Evolutionary conservation across 805 yeast species (phyloP).

Genomic region (Maudiozyma pseudohumilis): DNA sequence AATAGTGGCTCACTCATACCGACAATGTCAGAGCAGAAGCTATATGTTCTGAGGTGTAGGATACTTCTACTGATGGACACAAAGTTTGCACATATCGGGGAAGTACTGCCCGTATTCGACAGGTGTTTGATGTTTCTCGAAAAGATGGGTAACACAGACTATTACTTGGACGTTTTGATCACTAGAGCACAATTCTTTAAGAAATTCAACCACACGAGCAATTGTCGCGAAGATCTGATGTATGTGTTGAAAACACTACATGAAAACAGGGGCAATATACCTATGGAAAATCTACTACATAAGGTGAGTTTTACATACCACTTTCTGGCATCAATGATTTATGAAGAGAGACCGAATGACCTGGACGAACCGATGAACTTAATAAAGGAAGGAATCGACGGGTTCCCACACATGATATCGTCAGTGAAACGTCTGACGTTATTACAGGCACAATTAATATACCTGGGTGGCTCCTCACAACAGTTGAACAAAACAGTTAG

Average conservation of each 20-base stretch:
- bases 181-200: conserved; percentile 18
- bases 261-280: conserved; percentile 5
- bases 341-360: conserved; percentile 2
- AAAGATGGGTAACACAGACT: conserved; percentile 6
- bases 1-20: neutral
- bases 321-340: conserved; percentile 10
- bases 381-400: conserved; percentile 6
- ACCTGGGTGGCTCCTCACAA: conserved; percentile 1
- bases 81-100: conserved; percentile 5
- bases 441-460: conserved; percentile 8
- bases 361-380: conserved; percentile 3
- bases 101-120: conserved; percentile 10
- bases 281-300: conserved; percentile 7
- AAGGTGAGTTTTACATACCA: conserved; percentile 12
- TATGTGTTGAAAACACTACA: conserved; percentile 10
- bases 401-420: conserved; percentile 9
- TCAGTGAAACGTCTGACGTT: conserved; percentile 9
- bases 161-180: conserved; percentile 13
- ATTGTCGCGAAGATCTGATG: conserved; percentile 10
- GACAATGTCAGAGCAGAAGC: conserved; percentile 1
- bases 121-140: conserved; percentile 9
- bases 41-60: conserved; percentile 13
- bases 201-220: conserved; percentile 9
- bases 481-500: conserved; percentile 4
- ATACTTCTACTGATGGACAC: conserved; percentile 11